phyloP scores from a whole-genome alignment of 169 alveolate genomes.

The Cryptosporidium sp. region DNA sequence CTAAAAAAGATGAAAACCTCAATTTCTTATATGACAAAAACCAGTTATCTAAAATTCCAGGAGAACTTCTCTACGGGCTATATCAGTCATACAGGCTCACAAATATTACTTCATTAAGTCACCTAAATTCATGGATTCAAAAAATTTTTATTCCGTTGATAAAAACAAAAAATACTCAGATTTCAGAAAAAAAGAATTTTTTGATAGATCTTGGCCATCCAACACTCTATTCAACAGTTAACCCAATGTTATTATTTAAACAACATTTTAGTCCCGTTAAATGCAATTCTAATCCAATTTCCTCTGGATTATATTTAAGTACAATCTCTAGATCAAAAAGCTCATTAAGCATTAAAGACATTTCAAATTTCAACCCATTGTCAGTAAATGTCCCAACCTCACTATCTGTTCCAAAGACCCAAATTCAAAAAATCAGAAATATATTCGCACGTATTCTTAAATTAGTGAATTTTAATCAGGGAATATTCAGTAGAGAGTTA shows the following conservation, averaged over 20 bases:
- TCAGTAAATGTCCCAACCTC: background rate
- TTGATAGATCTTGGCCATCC: constrained; percentile 41
- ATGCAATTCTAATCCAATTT: constrained; percentile 61
- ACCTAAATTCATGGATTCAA: constrained; percentile 45
- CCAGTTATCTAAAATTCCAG: constrained; percentile 41
- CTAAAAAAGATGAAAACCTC: constrained; percentile 20
- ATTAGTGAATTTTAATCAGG: background rate
- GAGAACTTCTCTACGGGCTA: constrained; percentile 29
- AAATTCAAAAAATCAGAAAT: background rate
- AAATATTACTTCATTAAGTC: constrained; percentile 58
- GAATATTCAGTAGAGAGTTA: background rate
- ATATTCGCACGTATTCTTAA: background rate
- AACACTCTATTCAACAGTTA: constrained; percentile 30
- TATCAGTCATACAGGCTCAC: constrained; percentile 49
- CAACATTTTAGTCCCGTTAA: constrained; percentile 35
- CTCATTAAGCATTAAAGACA: constrained; percentile 16
- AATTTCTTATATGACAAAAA: constrained; percentile 22
- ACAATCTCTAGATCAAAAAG: constrained; percentile 22
- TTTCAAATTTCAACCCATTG: constrained; percentile 28
- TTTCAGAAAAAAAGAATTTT: background rate
- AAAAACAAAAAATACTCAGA: background rate
- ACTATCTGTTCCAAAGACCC: background rate
- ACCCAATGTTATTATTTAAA: constrained; percentile 50
- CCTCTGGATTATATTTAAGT: constrained; percentile 24
- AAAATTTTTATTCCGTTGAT: constrained; percentile 58